A percentile compares a stretch with the other conserved stretches of the same genome.
phyloP scores from a whole-genome alignment of 2,329 filamentous ascomycete species.

The Xylogone sp. region DNA sequence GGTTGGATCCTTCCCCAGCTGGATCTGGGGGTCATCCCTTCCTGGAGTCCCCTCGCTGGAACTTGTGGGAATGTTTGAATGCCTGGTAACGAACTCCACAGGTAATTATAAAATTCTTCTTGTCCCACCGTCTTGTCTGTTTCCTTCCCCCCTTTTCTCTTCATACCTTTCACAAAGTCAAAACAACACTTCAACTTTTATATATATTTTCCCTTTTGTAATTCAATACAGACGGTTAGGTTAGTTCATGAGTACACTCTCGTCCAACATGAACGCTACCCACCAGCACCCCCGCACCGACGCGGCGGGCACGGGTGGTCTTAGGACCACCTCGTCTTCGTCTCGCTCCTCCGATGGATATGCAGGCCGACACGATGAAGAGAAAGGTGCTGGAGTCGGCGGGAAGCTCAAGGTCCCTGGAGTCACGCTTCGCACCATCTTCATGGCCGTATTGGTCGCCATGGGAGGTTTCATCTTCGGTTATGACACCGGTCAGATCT shows the following conservation, averaged over 20 bases:
- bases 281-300: background rate
- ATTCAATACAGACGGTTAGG: too few species aligned
- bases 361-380: background rate
- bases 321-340: background rate
- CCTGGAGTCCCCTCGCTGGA: background rate
- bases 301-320: background rate
- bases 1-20: background rate
- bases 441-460: constrained; percentile 20
- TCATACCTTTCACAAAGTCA: too few species aligned
- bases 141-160: background rate
- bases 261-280: background rate
- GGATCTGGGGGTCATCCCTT: background rate
- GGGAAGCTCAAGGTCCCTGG: background rate
- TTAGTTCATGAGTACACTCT: too few species aligned
- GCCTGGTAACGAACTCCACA: background rate
- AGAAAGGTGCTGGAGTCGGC: background rate
- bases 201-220: too few species aligned
- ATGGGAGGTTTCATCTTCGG: constrained; percentile 30
- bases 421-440: constrained; percentile 14
- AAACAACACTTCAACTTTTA: background rate
- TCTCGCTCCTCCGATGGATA: background rate
- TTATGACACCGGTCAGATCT: constrained; percentile 36
- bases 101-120: background rate
- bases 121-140: background rate
- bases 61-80: too few species aligned